A percentile compares a stretch with the other conserved stretches of the same genome.
Evolutionary conservation across 23 red algal species (phyloP).

Genomic region (Agarophyton chilense): DNA sequence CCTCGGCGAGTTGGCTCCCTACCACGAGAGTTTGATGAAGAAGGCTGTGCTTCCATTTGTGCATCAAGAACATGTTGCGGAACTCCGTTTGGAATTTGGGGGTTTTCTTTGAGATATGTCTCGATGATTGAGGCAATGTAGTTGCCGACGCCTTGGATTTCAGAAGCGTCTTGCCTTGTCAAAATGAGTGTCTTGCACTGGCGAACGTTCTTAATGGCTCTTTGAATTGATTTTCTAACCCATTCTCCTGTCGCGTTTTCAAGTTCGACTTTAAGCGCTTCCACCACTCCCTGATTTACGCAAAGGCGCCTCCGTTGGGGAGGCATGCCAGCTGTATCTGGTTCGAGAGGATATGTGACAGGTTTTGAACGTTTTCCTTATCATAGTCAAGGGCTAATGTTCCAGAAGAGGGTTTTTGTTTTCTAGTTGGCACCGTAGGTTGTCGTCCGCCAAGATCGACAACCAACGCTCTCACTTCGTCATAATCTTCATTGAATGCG

Average conservation of each 20-base stretch:
- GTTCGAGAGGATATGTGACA: background rate
- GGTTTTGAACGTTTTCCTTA: no score
- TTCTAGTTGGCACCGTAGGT: no score
- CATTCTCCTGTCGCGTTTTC: background rate
- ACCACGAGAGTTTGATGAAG: background rate
- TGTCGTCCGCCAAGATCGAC: no score
- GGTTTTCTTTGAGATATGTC: constrained; percentile 9
- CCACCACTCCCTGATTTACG: constrained; percentile 37
- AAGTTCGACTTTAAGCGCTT: constrained; percentile 4
- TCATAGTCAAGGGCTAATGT: no score
- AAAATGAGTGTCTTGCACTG: background rate
- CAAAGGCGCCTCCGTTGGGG: background rate
- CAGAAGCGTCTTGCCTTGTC: constrained; percentile 19
- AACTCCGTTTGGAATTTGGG: background rate
- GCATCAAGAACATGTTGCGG: background rate
- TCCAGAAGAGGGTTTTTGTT: no score
- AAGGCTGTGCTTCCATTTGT: background rate
- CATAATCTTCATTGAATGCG: no score
- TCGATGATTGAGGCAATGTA: constrained; percentile 42
- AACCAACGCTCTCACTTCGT: no score
- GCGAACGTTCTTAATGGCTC: constrained; percentile 11
- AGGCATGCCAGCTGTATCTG: background rate
- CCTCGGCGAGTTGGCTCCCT: background rate
- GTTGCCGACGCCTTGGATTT: constrained; percentile 19
- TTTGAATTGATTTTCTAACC: background rate